Base-by-base conservation (phyloP, 257 asterid genomes). In the Petunia axillaris region DNA sequence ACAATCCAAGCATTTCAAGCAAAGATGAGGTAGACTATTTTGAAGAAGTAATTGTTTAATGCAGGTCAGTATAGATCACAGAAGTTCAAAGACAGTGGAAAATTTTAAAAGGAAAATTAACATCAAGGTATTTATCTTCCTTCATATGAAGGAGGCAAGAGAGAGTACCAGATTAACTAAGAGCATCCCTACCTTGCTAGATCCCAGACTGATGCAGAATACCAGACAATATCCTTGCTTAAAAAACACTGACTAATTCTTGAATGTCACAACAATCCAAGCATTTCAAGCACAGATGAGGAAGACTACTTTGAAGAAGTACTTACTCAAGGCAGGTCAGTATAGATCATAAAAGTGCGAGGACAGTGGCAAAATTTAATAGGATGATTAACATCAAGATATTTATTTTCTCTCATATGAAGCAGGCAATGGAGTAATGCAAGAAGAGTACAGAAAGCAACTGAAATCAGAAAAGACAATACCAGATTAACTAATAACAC, bases 161-260 rank as follows among this genome's bases (percentile, higher is more conserved):
- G 62, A 4, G 43, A 15, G 58, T 5, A 10, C 66, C 9, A 62
- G 41, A 35, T 46, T 38, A 70, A 70, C 58, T 46, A 70, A 70
- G 44, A 46, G 67, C 79, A 83, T 10, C 35, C 87, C 68, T 86
- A 95, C 99, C 97, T 91, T 85, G 10, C 84, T 52, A 64, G 80
- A 64, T 54, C 85, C 93, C 83, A 73, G 89, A 83, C 41, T 80
- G 86, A 80, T 66, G 83, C 54, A 88, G 87, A 71, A 79, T 25
- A 25, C 25, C 25, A 25, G 25, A 25, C 25, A 25, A 25, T 25
- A 25, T 25, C 25, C 25, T 25, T 25, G 25, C 25, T 25, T 25
- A 25, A 25, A 25, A 25, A 25, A 25, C 25, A 25, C 25, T 55
- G 15, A 55, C 15, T 55, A 48, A 48, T 48, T 48, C 62, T 55